Conservation (phyloP, 495 filamentous ascomycete species). For the Neurospora sp. region DNA sequence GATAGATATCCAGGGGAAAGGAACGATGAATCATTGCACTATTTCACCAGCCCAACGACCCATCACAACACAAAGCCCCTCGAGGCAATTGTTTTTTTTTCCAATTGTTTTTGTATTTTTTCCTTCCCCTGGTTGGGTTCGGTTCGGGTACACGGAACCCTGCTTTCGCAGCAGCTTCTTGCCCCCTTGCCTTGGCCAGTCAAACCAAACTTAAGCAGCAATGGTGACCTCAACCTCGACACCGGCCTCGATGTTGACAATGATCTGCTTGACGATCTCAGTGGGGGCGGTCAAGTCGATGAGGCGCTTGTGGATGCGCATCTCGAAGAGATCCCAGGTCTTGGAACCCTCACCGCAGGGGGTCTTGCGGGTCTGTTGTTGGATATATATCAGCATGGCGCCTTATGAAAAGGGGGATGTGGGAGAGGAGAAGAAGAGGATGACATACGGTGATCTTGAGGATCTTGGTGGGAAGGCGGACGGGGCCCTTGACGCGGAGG, state of each 20-base stretch:
- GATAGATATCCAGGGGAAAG: not conserved
- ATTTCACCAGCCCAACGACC: not conserved
- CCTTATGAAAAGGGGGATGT: too few relatives aligned
- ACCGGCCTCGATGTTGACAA: slow-evolving; percentile 99
- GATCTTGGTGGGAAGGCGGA: slow-evolving; percentile 96
- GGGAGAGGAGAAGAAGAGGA: not conserved
- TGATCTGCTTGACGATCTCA: slow-evolving; percentile 99
- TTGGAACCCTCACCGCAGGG: slow-evolving; percentile 99
- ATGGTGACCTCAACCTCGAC: slow-evolving; percentile 99
- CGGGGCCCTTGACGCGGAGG: slow-evolving; percentile 95
- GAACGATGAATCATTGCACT: not conserved
- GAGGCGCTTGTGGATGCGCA: slow-evolving; percentile 96
- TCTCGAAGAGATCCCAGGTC: slow-evolving; percentile 98
- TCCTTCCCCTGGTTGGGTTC: not conserved
- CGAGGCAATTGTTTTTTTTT: not conserved
- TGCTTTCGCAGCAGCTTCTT: not conserved
- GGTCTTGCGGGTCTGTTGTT: slow-evolving; percentile 46
- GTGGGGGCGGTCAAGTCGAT: slow-evolving; percentile 86
- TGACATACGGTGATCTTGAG: slow-evolving; percentile 68
- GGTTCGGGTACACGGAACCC: not conserved
- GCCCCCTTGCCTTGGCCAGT: not conserved
- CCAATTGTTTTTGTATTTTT: slow-evolving; percentile 1
- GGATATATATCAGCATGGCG: not conserved
- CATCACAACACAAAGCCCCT: not conserved
- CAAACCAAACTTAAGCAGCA: slow-evolving; percentile 59